Evolutionary conservation across 352 stramenopile genomes (phyloP), one percentile per base, ranked within the genome.

Genomic region (Phytophthora quininea): DNA sequence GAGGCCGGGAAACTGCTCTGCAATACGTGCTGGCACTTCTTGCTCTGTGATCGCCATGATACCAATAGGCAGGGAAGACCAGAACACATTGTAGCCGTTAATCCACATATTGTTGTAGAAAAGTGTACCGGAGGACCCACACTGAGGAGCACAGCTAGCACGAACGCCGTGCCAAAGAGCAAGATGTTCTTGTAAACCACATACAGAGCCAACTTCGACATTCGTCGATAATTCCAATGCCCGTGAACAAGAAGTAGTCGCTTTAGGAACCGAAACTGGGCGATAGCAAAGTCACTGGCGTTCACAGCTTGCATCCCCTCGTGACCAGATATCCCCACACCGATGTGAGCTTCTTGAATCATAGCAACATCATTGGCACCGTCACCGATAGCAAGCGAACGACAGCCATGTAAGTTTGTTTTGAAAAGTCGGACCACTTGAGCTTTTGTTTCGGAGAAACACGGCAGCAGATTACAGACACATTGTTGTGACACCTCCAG

Each of bases 131-230:
- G 82, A 93, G 9, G 85, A 88, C 0, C 82, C 86, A 33, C 83
- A 89, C 31, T 77, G 69, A 6, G 69, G 12, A 88, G 69, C 14
- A 92, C 88, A 42, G 95, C 93, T 35, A 99, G 88, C 33, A 98
- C 85, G 50, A 94, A 96, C 32, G 79, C 77, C 19, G 82, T 79
- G 31, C 82, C 83, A 73, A 93, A 96, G 30, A 94, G 74, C 42
- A 96, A 85, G 64, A 98, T 96, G 81, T 99, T 99, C 81, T 99
- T 99, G 92, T 99, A 99, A 58, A 99, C 99, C 42, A 98, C 97
- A 71, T 98, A 99, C 5, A 99, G 75, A 45, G 98, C 92, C 30
- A 98, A 85, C 59, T 97, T 98, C 50, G 85, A 88, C 82, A 99
- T 98, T 37, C 98, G 95, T 29, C 95, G 92, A 67, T 99, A 99